Evolutionary conservation across 148 eudicot genomes (phyloP), one percentile per base, ranked within the genome.

Genomic region (Limonium bicolor): DNA sequence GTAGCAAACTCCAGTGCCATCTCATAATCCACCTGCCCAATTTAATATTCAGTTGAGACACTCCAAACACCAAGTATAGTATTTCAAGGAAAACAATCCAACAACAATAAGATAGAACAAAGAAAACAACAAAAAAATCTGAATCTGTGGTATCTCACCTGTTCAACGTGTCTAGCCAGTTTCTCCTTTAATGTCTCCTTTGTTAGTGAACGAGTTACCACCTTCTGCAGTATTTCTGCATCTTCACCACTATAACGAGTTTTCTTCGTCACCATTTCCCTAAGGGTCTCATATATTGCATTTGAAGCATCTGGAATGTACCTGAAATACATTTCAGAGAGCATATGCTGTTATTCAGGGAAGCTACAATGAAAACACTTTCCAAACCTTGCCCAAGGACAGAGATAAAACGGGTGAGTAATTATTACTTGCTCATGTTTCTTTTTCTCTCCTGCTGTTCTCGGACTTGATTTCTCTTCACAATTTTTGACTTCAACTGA

Each of bases 381-480:
- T n/a, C n/a, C n/a, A n/a, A 17, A 23, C 41, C 18, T 13, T 6
- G 4, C 45, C 26, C 15, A 8, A 14, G 8, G 30, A 27, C 27
- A 6, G 7, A 15, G n/a, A 31, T 14, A 42, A 24, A 37, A 41
- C 19, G 12, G 12, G 4, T 46, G 52, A 47, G 46, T 8, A 39
- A 67, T n/a, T 14, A 29, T 72, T 42, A 85, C 99, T 64, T 92
- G 95, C 65, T 85, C 69, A 92, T 67, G 59, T 80, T 92, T 50
- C 88, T 56, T 64, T 92, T 92, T 46, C 99, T 78, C 77, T 92
- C 99, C 50, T 85, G 99, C 60, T 92, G 99, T 70, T 85, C 99
- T 61, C 88, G 86, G 36, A 85, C 94, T 68, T 92, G 99, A 54
- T 75, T 85, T 81, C 54, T 81, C 63, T 77, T 85, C 49, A 82